phyloP scores from a whole-genome alignment of 2,329 filamentous ascomycete genomes.

The Phialemonium atrogriseum region DNA sequence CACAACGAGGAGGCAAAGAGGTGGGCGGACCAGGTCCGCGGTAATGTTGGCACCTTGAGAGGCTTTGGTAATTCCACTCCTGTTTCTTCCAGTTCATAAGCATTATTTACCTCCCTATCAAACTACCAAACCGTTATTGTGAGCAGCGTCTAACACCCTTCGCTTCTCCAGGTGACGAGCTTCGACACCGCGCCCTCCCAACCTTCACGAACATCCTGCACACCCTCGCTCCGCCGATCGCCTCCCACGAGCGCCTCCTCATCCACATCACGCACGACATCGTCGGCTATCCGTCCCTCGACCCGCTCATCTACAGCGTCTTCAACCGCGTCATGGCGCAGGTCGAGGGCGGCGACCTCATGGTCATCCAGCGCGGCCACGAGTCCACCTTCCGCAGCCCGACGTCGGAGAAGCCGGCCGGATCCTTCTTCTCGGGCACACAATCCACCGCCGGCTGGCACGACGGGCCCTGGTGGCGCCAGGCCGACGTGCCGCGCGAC shows the following conservation, averaged over 20 bases:
- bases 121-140: not conserved
- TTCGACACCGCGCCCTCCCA: constrained; percentile 78
- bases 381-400: constrained; percentile 63
- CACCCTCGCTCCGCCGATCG: constrained; percentile 91
- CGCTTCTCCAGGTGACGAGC: constrained; percentile 62
- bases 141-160: constrained; percentile 8
- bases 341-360: constrained; percentile 89
- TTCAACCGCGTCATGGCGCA: constrained; percentile 98
- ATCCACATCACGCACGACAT: constrained; percentile 98
- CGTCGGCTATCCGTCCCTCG: constrained; percentile 86
- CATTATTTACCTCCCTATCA: not conserved
- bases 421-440: constrained; percentile 38
- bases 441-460: constrained; percentile 66
- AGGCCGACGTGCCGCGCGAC: constrained; percentile 59
- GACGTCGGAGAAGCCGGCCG: constrained; percentile 16
- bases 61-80: constrained; percentile 54
- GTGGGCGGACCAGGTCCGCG: constrained; percentile 90
- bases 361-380: constrained; percentile 88
- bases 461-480: constrained; percentile 95
- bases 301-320: constrained; percentile 83
- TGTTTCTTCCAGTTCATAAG: not conserved
- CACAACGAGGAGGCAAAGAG: constrained; percentile 94
- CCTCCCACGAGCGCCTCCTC: constrained; percentile 89
- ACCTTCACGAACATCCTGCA: constrained; percentile 94
- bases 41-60: constrained; percentile 72